Base-by-base conservation (phyloP, 2,329 filamentous ascomycete species). In the Drechslera avenae region DNA sequence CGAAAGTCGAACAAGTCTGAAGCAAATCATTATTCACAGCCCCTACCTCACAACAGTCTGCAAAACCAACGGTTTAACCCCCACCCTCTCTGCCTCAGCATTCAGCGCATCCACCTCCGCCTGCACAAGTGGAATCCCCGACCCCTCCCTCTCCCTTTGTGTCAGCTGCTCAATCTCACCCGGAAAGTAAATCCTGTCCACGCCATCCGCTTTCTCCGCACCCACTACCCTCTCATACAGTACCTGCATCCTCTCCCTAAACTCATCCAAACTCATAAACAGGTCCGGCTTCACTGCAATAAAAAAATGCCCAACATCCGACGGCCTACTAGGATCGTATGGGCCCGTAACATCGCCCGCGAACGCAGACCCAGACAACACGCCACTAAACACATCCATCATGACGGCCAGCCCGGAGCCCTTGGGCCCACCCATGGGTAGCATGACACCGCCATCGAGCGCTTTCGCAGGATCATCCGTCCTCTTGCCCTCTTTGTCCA, bases 321-420 rank as follows among this genome's bases (percentile, higher is more conserved):
- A 85, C 0, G 84, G 79, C 51, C 79, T 83, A 0, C 83, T 85
- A 1, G 86, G 80, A 63, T 91, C 88, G 68, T 94, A 93, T 0
- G 90, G 90, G 16, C 83, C 83, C 0, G 86, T 88, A 10, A 94
- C 90, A 60, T 88, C 79, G 0, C 90, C 90, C 0, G 89, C 90
- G 71, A 90, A 94, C 0, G 89, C 89, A 16, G 86, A 87, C 0
- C 90, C 90, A 0, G 88, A 90, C 0, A 94, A 65, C 0, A 89
- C 86, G 0, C 90, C 90, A 0, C 88, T 91, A 66, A 94, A 93
- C 1, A 94, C 88, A 66, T 94, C 90, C 90, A 94, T 94, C 88
- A 92, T 93, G 43, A 94, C 83, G 0, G 87, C 78, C 30, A 94
- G 69, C 0, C 83, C 90, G 0, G 86, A 89, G 0, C 90, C 90